These are phyloP conservation scores for Rhizopus sp. DNA, from an alignment of 371 early-diverging fungal species.

Conservation along the genomic window DNA sequence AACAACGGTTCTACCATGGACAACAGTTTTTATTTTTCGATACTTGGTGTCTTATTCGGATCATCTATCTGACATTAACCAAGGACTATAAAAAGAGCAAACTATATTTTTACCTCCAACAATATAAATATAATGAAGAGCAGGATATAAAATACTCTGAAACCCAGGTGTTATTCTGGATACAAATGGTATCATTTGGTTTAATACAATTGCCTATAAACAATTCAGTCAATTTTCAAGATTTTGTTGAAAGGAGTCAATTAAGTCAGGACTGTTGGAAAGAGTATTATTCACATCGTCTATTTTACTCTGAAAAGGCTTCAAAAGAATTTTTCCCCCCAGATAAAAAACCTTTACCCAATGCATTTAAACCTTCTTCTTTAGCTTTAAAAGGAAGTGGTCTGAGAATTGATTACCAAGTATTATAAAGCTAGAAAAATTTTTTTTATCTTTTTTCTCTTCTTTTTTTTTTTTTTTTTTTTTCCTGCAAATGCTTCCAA, in stretches of 20 bases:
- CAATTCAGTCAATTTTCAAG: constrained; percentile 33
- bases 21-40: constrained; percentile 34
- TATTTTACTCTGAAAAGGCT: constrained; percentile 34
- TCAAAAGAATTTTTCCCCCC: constrained; percentile 36
- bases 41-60: constrained; percentile 28
- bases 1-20: constrained; percentile 23
- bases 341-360: constrained; percentile 41
- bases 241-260: constrained; percentile 27
- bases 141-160: constrained; percentile 31
- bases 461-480: constrained; percentile 5
- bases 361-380: constrained; percentile 46
- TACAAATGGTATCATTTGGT: constrained; percentile 44
- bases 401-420: constrained; percentile 36
- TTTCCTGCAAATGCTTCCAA: not conserved
- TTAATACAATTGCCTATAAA: constrained; percentile 34
- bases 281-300: constrained; percentile 31
- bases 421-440: constrained; percentile 2
- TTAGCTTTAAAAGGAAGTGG: constrained; percentile 40
- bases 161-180: constrained; percentile 44
- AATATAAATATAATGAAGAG: not conserved
- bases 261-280: constrained; percentile 36
- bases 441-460: constrained; percentile 5
- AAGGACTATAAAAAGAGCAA: constrained; percentile 11
- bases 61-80: constrained; percentile 25
- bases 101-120: constrained; percentile 1